phyloP scores from a whole-genome alignment of 2,329 filamentous ascomycete genomes.

The Beauveria rudraprayagi region DNA sequence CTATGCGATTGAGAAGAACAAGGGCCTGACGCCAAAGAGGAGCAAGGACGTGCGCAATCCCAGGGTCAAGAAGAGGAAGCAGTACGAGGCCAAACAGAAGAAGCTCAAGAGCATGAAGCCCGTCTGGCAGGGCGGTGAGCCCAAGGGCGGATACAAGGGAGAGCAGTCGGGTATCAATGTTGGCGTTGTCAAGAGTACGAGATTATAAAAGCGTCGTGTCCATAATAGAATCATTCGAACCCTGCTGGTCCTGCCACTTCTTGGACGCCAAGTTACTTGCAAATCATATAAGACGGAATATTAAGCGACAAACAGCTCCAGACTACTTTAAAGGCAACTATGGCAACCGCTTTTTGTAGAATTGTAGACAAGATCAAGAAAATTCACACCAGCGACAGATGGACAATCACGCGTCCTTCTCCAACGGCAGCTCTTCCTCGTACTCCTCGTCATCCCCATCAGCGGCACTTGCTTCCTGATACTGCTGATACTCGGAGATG shows the following conservation, averaged over 20 bases:
- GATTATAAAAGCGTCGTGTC: slow-evolving; percentile 50
- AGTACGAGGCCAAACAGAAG: slow-evolving; percentile 96
- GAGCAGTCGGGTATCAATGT: slow-evolving; percentile 95
- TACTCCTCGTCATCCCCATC: slow-evolving; percentile 90
- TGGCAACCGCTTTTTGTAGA: too few relatives aligned
- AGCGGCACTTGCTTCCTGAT: slow-evolving; percentile 96
- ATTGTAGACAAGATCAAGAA: too few relatives aligned
- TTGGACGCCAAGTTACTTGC: background rate
- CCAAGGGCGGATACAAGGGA: slow-evolving; percentile 78
- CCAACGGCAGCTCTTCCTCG: slow-evolving; percentile 59
- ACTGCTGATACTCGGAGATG: slow-evolving; percentile 99
- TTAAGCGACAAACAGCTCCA: too few relatives aligned
- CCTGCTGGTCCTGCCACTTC: background rate
- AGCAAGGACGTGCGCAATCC: slow-evolving; percentile 95
- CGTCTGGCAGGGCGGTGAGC: slow-evolving; percentile 78
- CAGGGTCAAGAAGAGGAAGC: slow-evolving; percentile 95
- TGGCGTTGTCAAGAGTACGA: slow-evolving; percentile 85
- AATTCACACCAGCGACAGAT: background rate
- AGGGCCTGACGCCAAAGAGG: slow-evolving; percentile 79
- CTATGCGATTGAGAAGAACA: slow-evolving; percentile 95
- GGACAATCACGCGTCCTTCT: background rate
- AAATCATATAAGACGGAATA: background rate
- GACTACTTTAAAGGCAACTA: too few relatives aligned
- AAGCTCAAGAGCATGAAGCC: slow-evolving; percentile 83
- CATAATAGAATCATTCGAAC: background rate